Base-by-base conservation (phyloP, 2,329 filamentous ascomycete genomes). In the Fusarium guadeloupense region DNA sequence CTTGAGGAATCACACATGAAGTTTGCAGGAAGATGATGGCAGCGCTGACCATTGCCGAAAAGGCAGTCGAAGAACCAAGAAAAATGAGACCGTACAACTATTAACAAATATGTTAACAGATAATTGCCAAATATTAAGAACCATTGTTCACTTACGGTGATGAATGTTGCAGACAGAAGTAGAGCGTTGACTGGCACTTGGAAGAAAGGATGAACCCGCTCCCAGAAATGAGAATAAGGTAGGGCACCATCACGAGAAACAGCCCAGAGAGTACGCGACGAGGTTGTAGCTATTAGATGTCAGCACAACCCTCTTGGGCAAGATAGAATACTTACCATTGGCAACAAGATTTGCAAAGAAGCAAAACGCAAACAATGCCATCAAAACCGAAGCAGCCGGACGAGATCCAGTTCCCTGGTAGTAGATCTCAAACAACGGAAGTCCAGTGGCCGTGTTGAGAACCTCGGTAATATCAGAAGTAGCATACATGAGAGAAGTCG, bases 1-100 rank as follows among this genome's bases (percentile, higher is more conserved):
- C 62, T 25, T 73, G 71, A 0, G 71, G 71, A 12, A 73, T 64
- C 14, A 65, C 53, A 5, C 62, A 70, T 1, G 68, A 70, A 0
- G 65, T 69, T 23, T 69, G 63, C 0, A 70, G 46, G 9, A 71
- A 71, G 19, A 71, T 66, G 20, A 71, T 71, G 6, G 67, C 56
- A 0, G 68, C 61, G 44, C 59, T 70, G 39, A 71, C 68, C 66
- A 70, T 70, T 4, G 67, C 57, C 0, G 64, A 58, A 25, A 70
- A 70, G 2, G 71, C 71, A 1, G 71, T 72, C 3, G 67, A 64
- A 0, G 69, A 73, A 4, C 71, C 71, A 2, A 73, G 55, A 39
- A 71, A 73, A 1, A 73, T 69, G 6, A 70, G 49, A 3, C 68
- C 71, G 8, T 74, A 74, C 0, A 73, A 5, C 60, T 71, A 26